Base-by-base conservation (phyloP, 192 early-diverging fungal genomes). In the Lobosporangium transversale region DNA sequence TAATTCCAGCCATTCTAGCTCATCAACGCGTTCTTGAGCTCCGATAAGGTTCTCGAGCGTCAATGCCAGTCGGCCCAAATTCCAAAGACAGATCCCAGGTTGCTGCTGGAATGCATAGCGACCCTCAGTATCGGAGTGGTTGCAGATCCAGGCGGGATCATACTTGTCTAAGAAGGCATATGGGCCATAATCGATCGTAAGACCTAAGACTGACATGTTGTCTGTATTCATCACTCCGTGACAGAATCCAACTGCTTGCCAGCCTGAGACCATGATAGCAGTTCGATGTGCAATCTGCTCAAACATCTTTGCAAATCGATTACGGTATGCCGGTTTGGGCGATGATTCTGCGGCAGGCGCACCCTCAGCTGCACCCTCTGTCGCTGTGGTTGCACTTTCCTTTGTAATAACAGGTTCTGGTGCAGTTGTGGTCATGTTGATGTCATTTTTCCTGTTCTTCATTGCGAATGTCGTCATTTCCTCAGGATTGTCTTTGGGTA, bases 161-260 rank as follows among this genome's bases (percentile, higher is more conserved):
- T 94, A 93, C 1, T 79, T 84, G 57, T 97, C 94, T 58, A 97
- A 62, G 57, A 97, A 95, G 42, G 87, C 89, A 63, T 83, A 96
- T 10, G 95, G 94, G 0, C 95, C 95, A 63, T 92, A 95, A 66
- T 97, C 94, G 30, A 96, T 83, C 1, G 95, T 95, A 9, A 94
- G 60, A 7, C 94, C 93, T 23, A 94, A 64, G 1, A 95, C 69
- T 3, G 92, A 94, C 90, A 95, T 92, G 62, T 97, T 97, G 74
- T 97, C 94, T 0, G 94, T 96, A 78, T 96, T 96, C 91, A 96
- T 92, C 2, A 96, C 94, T 31, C 93, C 91, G 56, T 94, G 89
- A 82, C 87, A 88, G 78, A 94, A 94, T 8, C 92, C 94, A 30
- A 89, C 76, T 0, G 85, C 80, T 79, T 95, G 93, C 94, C 93